Base-by-base conservation (phyloP, 192 early-diverging fungal species). In the Backusella sp. region DNA sequence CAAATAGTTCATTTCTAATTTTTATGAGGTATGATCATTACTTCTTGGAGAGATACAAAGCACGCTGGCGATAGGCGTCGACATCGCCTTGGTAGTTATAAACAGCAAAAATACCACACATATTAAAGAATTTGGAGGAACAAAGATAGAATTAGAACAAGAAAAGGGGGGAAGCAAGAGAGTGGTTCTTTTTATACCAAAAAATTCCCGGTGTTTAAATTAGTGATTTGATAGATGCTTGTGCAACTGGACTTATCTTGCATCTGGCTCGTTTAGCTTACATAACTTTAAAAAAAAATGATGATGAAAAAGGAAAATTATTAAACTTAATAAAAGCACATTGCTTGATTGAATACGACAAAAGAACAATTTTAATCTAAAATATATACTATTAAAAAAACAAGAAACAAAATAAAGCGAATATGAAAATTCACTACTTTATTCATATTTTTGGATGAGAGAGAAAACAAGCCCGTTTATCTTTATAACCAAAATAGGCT, bases 21-120 rank as follows among this genome's bases (percentile, higher is more conserved):
- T 62, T 12, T 62, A 21, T 62, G 53, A 56, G 4, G 11, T 49
- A 62, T 62, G 56, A 52, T 49, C 80, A 84, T 77, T 88, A 96
- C 93, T 92, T 91, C 83, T 94, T 95, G 66, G 96, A 95, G 53
- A 97, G 88, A 76, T 90, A 87, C 46, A 97, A 89, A 34, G 94
- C 96, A 37, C 92, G 88, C 77, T 92, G 89, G 46, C 97, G 92
- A 84, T 93, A 96, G 42, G 83, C 86, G 59, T 89, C 82, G 28
- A 88, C 83, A 82, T 95, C 92, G 78, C 92, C 92, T 53, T 88
- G 88, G 86, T 94, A 94, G 87, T 94, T 94, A 84, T 92, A 95
- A 28, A 94, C 93, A 35, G 92, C 95, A 90, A 99, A 98, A 82
- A 99, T 98, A 72, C 97, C 97, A 82, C 97, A 99, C 97, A 99